Evolutionary conservation across 495 filamentous ascomycete species (phyloP), one percentile per base, ranked within the genome.

Genomic region (Ascodesmis nigricans): DNA sequence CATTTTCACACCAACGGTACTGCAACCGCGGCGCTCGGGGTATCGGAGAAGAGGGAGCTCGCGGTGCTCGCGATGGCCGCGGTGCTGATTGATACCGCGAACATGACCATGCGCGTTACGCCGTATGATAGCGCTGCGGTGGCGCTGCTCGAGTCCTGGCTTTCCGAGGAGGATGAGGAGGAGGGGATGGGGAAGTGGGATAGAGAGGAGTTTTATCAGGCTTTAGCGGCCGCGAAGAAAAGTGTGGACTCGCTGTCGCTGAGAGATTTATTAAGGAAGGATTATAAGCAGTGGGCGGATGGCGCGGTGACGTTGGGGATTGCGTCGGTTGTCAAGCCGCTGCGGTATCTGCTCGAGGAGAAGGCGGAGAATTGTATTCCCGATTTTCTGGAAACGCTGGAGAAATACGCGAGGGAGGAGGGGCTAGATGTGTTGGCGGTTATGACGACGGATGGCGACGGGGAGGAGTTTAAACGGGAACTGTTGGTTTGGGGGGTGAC

Each of bases 261-360:
- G 38, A 53, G 66, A 2, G 90, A 93, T 41, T 64, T 91, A 10
- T 52, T 93, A 30, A 64, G 73, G 37, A 83, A 90, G 43, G 87
- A 97, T 54, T 97, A 87, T 55, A 97, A 97, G 56, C 65, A 75
- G 37, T 97, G 83, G 82, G 56, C 47, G 3, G 81, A 79, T 45
- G 46, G 43, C 38, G 11, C 54, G 1, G 31, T 66, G 19, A 63
- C 57, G 13, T 53, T 97, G 5, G 87, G 87, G 1, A 75, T 91
- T 29, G 75, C 72, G 29, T 69, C 69, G 7, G 61, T 77, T 3
- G 69, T 83, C 18, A 73, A 72, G 44, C 61, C 69, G 0, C 56
- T 93, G 5, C 51, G 54, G 52, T 15, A 45, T 47, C n/a, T 45
- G 17, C 32, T 15, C 23, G 29, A 36, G 20, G 53, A 61, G 3